Evolutionary conservation across 73 alveolate genomes (phyloP).

Genomic region (Blepharisma stoltei): DNA sequence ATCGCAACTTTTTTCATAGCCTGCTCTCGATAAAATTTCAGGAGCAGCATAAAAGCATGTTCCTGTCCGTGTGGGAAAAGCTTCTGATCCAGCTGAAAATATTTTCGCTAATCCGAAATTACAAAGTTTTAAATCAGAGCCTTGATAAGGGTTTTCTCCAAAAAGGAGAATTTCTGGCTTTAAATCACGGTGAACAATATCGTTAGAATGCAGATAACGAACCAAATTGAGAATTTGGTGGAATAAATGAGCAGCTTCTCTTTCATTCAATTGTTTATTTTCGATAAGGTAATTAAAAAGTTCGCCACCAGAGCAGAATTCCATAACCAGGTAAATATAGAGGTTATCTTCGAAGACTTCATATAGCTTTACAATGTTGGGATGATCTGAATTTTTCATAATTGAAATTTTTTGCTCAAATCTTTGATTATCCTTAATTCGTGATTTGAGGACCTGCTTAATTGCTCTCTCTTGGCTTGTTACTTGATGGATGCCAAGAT

Average conservation of each 20-base stretch:
- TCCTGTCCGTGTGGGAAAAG: constrained; percentile 28
- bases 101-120: constrained; percentile 21
- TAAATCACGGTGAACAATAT: constrained; percentile 45
- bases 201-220: constrained; percentile 38
- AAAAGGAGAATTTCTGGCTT: constrained; percentile 47
- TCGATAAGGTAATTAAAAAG: constrained; percentile 39
- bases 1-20: constrained; percentile 1
- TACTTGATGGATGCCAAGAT: constrained; percentile 42
- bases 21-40: neutral
- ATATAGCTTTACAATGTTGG: constrained; percentile 62
- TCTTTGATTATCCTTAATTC: constrained; percentile 39
- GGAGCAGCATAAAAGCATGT: constrained; percentile 32
- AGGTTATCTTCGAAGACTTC: constrained; percentile 58
- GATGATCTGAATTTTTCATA: constrained; percentile 66
- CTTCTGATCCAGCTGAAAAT: neutral
- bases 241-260: constrained; percentile 45
- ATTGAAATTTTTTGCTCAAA: constrained; percentile 54
- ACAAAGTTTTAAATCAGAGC: constrained; percentile 30
- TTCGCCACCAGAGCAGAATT: constrained; percentile 46
- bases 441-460: constrained; percentile 47
- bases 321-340: constrained; percentile 46
- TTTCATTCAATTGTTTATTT: constrained; percentile 40
- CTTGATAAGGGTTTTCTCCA: constrained; percentile 34
- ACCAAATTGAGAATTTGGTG: constrained; percentile 45
- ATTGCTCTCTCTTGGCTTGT: constrained; percentile 51